Conservation (phyloP, 1,139 yeast genomes). For the Pichia sp. region DNA sequence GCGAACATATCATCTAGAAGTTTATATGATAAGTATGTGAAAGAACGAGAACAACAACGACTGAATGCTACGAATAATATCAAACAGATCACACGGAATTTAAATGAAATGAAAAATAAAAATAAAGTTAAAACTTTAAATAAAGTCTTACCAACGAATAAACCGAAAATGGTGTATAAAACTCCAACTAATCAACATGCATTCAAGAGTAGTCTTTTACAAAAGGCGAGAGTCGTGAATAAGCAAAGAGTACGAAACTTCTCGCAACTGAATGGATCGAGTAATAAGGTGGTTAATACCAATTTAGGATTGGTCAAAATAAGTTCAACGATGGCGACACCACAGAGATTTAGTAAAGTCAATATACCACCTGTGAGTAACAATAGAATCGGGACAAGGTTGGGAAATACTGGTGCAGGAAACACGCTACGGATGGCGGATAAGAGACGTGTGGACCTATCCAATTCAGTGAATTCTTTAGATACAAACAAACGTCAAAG, state of each 20-base stretch:
- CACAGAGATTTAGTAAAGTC: not conserved
- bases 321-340: not conserved
- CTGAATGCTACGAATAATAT: constrained; percentile 29
- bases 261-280: constrained; percentile 12
- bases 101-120: constrained; percentile 26
- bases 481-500: not conserved
- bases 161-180: constrained; percentile 1
- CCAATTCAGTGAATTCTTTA: not conserved
- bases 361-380: not conserved
- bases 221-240: constrained; percentile 32
- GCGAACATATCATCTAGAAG: constrained; percentile 23
- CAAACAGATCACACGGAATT: constrained; percentile 25
- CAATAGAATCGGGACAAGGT: not conserved
- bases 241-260: constrained; percentile 28
- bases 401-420: not conserved
- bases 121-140: constrained; percentile 29
- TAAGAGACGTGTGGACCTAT: not conserved
- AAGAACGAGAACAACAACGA: constrained; percentile 28
- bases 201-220: constrained; percentile 30
- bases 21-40: constrained; percentile 27
- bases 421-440: not conserved
- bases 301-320: constrained; percentile 3
- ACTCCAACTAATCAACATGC: not conserved
- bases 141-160: constrained; percentile 26
- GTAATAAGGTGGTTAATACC: not conserved